phyloP scores from a whole-genome alignment of 1,284 basidiomycete species.

The Porodaedalea pini region DNA sequence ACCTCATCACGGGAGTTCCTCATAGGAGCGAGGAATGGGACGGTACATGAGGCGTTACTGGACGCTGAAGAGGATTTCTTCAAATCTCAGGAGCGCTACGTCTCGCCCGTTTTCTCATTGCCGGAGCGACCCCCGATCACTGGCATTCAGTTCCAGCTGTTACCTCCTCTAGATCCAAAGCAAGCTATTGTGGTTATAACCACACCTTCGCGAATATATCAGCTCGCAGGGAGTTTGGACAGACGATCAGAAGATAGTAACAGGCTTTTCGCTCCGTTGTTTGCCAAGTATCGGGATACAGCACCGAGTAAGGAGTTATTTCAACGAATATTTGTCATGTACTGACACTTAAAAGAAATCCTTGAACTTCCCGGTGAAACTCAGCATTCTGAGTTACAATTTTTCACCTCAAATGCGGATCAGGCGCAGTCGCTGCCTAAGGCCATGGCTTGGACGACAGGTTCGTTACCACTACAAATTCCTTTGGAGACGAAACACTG shows the following conservation, averaged over 20 bases:
- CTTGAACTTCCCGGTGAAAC: constrained; percentile 80
- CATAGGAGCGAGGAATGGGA: constrained; percentile 83
- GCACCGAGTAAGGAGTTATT: constrained; percentile 64
- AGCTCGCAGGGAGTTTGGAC: constrained; percentile 75
- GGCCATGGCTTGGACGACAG: constrained; percentile 86
- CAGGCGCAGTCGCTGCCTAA: constrained; percentile 64
- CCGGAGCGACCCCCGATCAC: constrained; percentile 78
- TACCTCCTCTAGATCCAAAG: constrained; percentile 58
- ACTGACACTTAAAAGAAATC: constrained; percentile 56
- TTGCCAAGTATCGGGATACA: constrained; percentile 68
- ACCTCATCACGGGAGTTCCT: constrained; percentile 83
- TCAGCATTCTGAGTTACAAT: constrained; percentile 72
- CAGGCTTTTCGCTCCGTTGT: constrained; percentile 72
- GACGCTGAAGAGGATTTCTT: constrained; percentile 89
- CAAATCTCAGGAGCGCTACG: constrained; percentile 81
- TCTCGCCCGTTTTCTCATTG: constrained; percentile 76
- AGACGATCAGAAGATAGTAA: constrained; percentile 69
- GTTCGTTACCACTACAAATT: constrained; percentile 34
- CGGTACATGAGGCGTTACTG: constrained; percentile 82
- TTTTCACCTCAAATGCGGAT: constrained; percentile 67
- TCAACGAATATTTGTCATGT: neutral
- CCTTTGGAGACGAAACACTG: neutral
- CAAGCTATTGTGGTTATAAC: constrained; percentile 75
- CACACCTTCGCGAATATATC: constrained; percentile 88
- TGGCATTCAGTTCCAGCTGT: constrained; percentile 78